A percentile compares a stretch with the other conserved stretches of the same genome.
Evolutionary conservation across 352 stramenopile species (phyloP).

Genomic region (Globisporangium lucens): DNA sequence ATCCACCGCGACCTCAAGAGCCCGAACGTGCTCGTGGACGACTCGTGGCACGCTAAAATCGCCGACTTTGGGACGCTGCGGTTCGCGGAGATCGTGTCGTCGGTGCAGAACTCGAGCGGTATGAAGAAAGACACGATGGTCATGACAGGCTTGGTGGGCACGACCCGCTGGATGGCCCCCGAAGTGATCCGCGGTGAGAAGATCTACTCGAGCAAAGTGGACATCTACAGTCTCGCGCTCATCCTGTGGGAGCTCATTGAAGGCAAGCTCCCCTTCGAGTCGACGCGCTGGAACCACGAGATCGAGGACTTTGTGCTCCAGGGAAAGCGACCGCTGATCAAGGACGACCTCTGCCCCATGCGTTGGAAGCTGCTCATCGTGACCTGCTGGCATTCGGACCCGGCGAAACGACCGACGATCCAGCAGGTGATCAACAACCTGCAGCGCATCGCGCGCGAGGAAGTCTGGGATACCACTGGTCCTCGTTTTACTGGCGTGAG

Average conservation of each 20-base stretch:
- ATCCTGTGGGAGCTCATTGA: conserved; percentile 89
- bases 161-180: conserved; percentile 87
- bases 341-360: conserved; percentile 62
- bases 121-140: conserved; percentile 44
- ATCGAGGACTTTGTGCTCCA: conserved; percentile 81
- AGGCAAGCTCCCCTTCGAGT: conserved; percentile 76
- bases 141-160: conserved; percentile 87
- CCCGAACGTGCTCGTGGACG: conserved; percentile 87
- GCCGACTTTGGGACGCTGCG: conserved; percentile 87
- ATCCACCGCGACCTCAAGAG: conserved; percentile 91
- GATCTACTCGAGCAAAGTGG: conserved; percentile 86
- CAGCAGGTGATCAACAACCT: conserved; percentile 82
- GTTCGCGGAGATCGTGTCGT: conserved; percentile 85
- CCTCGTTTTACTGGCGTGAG: conserved; percentile 54
- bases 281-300: conserved; percentile 83
- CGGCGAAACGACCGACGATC: conserved; percentile 78
- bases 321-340: conserved; percentile 62
- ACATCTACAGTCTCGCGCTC: conserved; percentile 87
- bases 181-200: conserved; percentile 87
- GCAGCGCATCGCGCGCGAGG: conserved; percentile 75
- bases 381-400: conserved; percentile 84
- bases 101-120: conserved; percentile 43
- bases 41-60: conserved; percentile 90
- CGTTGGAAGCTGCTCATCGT: conserved; percentile 78
- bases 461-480: conserved; percentile 62